These are phyloP conservation scores for Aquilaria agallochum DNA, from an alignment of 441 rosid species.

Conservation along the genomic window DNA sequence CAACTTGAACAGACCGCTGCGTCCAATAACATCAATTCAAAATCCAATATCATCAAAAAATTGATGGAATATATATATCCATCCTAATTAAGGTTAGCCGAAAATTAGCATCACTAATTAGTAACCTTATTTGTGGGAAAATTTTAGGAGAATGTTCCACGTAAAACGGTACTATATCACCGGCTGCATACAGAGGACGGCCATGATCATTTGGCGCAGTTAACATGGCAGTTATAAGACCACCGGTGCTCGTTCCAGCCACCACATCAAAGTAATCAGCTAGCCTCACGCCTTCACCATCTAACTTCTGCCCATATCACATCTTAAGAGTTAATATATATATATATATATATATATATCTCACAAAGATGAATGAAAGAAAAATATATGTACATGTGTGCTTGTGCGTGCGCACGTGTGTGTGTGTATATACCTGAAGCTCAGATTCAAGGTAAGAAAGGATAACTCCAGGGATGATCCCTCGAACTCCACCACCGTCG, in stretches of 20 bases:
- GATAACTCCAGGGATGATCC: constrained; percentile 43
- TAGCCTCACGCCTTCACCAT: constrained; percentile 46
- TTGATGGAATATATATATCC: background rate
- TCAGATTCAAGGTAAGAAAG: constrained; percentile 43
- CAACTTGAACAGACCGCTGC: constrained; percentile 13
- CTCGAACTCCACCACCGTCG: constrained; percentile 58
- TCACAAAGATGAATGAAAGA: background rate
- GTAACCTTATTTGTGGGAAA: constrained; percentile 43
- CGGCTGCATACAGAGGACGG: constrained; percentile 40
- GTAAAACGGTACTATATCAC: constrained; percentile 52
- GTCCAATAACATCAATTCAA: background rate
- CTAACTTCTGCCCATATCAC: constrained; percentile 31
- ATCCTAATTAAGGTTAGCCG: background rate
- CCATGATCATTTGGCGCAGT: constrained; percentile 36
- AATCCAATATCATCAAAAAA: constrained; percentile 16
- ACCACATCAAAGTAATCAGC: constrained; percentile 63
- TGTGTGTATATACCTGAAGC: constrained; percentile 37
- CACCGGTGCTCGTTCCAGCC: constrained; percentile 73
- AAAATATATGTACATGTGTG: background rate
- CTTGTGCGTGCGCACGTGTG: background rate
- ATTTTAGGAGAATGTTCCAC: constrained; percentile 36
- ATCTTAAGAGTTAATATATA: background rate
- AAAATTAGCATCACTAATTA: background rate
- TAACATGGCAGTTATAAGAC: constrained; percentile 55
- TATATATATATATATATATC: too few relatives aligned